phyloP scores from a whole-genome alignment of 257 asterid species.

The Anisodus tanguticus region DNA sequence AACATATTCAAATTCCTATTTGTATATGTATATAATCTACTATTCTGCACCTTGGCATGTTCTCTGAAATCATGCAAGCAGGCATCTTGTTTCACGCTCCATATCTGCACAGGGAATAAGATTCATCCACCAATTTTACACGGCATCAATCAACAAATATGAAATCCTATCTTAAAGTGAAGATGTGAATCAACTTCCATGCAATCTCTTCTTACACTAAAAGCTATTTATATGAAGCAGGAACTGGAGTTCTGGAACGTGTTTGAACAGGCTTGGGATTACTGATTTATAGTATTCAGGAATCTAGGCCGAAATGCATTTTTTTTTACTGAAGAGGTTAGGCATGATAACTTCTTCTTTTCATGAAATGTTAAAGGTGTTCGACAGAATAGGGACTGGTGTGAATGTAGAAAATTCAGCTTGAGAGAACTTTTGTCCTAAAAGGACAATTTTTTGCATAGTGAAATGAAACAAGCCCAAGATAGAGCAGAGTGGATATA shows the following conservation, averaged over 20 bases:
- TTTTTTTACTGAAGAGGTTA: background rate
- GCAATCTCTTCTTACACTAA: conserved; percentile 8
- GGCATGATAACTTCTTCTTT: background rate
- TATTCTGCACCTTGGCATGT: conserved; percentile 64
- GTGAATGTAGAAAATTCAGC: background rate
- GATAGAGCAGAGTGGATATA: conserved; percentile 17
- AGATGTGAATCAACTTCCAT: background rate
- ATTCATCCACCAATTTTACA: conserved; percentile 32
- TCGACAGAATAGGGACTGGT: background rate
- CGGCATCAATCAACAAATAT: background rate
- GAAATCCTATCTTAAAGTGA: conserved; percentile 12
- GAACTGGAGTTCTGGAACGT: background rate
- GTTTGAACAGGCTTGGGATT: background rate
- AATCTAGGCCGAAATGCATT: background rate
- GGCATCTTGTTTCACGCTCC: conserved; percentile 85
- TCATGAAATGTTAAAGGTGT: background rate
- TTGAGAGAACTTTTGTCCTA: background rate
- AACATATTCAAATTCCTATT: background rate
- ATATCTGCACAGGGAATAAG: conserved; percentile 68
- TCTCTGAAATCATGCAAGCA: conserved; percentile 81
- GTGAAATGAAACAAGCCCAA: conserved; percentile 18
- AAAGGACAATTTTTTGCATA: background rate
- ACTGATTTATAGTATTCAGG: conserved; percentile 26
- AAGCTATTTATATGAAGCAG: background rate
- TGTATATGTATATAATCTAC: background rate